These are phyloP conservation scores for Sisymbrium irio DNA, from an alignment of 345 rosid species.

Conservation along the genomic window DNA sequence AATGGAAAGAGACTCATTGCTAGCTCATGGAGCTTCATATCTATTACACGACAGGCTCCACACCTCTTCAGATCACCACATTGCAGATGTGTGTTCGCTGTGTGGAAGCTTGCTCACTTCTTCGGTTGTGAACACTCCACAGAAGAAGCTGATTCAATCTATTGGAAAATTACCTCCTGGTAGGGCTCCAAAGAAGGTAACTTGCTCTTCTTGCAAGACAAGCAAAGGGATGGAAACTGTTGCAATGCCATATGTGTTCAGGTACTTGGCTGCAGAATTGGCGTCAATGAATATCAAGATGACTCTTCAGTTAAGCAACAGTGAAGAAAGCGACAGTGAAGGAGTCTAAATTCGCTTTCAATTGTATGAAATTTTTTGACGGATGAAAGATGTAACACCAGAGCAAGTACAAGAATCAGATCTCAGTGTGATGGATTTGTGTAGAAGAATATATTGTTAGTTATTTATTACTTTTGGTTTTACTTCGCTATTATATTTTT, in stretches of 20 bases:
- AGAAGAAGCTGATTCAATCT: slow-evolving; percentile 47
- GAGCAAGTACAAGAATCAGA: not conserved
- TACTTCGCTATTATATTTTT: not conserved
- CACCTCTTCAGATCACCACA: slow-evolving; percentile 82
- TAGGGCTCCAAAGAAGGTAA: slow-evolving; percentile 67
- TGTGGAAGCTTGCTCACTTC: slow-evolving; percentile 85
- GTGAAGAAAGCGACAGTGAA: slow-evolving; percentile 44
- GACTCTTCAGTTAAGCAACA: slow-evolving; percentile 55
- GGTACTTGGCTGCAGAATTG: slow-evolving; percentile 87
- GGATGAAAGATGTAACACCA: not conserved
- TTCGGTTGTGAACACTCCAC: slow-evolving; percentile 48
- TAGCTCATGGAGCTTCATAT: slow-evolving; percentile 95
- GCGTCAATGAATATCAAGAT: slow-evolving; percentile 93
- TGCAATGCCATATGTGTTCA: slow-evolving; percentile 91
- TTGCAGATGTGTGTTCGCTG: slow-evolving; percentile 79
- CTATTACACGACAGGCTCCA: slow-evolving; percentile 94
- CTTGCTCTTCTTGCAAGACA: slow-evolving; percentile 65
- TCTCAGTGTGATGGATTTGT: not conserved
- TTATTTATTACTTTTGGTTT: not conserved
- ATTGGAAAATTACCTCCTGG: slow-evolving; percentile 74
- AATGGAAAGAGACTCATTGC: slow-evolving; percentile 94
- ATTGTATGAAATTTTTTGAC: slow-evolving; percentile 6
- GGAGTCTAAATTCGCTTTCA: slow-evolving; percentile 30
- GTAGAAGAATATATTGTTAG: not conserved
- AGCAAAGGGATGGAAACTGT: slow-evolving; percentile 94